These are phyloP conservation scores for Calonectria hawksworthii DNA, from an alignment of 2,329 filamentous ascomycete species.

Conservation along the genomic window DNA sequence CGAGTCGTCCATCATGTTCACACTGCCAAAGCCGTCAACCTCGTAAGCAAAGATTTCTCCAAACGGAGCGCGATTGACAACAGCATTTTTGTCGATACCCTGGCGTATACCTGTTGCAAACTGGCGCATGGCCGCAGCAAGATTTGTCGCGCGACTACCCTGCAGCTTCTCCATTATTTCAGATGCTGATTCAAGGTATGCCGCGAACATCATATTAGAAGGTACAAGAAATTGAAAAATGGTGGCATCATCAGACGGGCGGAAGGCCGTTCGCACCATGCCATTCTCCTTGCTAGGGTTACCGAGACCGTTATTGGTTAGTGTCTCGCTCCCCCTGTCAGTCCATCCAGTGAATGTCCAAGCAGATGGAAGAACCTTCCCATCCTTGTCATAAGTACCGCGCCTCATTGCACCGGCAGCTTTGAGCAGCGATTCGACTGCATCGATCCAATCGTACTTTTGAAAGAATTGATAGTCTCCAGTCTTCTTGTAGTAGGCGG, in stretches of 20 bases:
- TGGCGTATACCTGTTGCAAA: neutral
- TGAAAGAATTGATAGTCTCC: neutral
- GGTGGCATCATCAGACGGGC: neutral
- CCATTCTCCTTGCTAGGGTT: neutral
- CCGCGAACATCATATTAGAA: neutral
- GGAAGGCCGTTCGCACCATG: neutral
- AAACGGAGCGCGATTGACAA: neutral
- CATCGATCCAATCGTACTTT: slow-evolving; percentile 2
- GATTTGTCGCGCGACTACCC: neutral
- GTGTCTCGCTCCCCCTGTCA: neutral
- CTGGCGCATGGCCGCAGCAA: neutral
- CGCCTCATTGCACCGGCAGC: neutral
- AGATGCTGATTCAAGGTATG: neutral
- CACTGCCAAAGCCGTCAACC: neutral
- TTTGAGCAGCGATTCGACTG: neutral
- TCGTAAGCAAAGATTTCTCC: neutral
- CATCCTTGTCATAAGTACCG: slow-evolving; percentile 1
- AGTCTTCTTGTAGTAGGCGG: neutral
- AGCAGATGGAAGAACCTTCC: neutral
- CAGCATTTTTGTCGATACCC: neutral
- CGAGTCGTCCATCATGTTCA: slow-evolving; percentile 4
- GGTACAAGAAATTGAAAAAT: neutral
- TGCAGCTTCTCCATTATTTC: neutral
- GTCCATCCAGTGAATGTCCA: slow-evolving; percentile 1
- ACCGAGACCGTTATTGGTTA: neutral